A percentile compares a stretch with the other conserved stretches of the same genome.
These are phyloP conservation scores for Cryptococcus wingfieldii DNA, from an alignment of 1,284 basidiomycete genomes.

Conservation along the genomic window DNA sequence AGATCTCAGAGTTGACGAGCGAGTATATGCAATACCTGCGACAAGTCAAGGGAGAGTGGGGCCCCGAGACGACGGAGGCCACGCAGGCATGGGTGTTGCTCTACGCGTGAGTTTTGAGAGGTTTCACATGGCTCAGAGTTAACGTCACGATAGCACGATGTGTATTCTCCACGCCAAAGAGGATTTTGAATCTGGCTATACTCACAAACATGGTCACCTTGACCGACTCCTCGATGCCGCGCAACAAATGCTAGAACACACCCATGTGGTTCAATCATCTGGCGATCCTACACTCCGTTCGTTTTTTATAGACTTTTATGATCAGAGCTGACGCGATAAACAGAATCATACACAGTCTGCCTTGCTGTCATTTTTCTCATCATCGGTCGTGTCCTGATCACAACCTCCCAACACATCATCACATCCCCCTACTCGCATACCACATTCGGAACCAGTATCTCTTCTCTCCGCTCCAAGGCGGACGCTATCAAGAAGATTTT, in stretches of 20 bases:
- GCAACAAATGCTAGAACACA: conserved; percentile 18
- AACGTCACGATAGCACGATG: neutral
- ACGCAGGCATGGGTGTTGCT: conserved; percentile 21
- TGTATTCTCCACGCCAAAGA: conserved; percentile 24
- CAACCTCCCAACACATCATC: neutral
- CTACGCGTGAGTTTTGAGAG: conserved; percentile 17
- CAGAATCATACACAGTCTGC: conserved; percentile 1
- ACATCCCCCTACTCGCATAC: neutral
- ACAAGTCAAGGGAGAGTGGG: conserved; percentile 5
- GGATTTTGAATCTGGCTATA: conserved; percentile 21
- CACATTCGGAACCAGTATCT: neutral
- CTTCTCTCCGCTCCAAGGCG: conserved; percentile 1
- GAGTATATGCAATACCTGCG: conserved; percentile 23
- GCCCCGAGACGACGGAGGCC: conserved; percentile 8
- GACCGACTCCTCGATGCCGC: conserved; percentile 21
- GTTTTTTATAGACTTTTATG: neutral
- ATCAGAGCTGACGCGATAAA: neutral
- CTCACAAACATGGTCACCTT: conserved; percentile 15
- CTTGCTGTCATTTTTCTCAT: conserved; percentile 1
- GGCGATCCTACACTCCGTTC: conserved; percentile 12
- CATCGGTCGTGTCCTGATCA: conserved; percentile 4
- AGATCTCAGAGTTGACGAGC: conserved; percentile 19
- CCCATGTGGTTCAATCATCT: conserved; percentile 16
- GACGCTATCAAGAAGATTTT: neutral
- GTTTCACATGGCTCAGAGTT: neutral